These are phyloP conservation scores for Didymella glomerata DNA, from an alignment of 2,329 filamentous ascomycete genomes.

Conservation along the genomic window DNA sequence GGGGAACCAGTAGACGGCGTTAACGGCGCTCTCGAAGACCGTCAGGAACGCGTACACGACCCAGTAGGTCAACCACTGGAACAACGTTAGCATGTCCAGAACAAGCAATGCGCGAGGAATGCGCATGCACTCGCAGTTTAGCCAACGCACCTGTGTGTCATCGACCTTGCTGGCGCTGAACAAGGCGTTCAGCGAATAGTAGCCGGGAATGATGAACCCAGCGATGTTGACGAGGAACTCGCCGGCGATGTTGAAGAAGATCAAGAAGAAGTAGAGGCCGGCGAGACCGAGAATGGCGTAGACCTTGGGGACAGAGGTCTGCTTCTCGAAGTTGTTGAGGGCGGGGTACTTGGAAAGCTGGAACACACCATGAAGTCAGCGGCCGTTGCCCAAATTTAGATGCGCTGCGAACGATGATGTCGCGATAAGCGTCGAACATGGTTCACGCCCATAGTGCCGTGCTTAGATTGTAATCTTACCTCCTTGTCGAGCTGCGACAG, in stretches of 20 bases:
- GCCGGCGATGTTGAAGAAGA: constrained; percentile 90
- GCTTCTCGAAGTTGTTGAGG: constrained; percentile 86
- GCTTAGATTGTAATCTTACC: constrained; percentile 62
- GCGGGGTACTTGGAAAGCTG: constrained; percentile 86
- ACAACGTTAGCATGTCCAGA: constrained; percentile 47
- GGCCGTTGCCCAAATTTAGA: constrained; percentile 5
- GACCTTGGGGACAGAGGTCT: constrained; percentile 82
- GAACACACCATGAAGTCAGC: constrained; percentile 38
- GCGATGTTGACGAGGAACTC: constrained; percentile 88
- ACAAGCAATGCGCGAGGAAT: constrained; percentile 18
- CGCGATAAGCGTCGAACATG: background rate
- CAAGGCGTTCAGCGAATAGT: constrained; percentile 82
- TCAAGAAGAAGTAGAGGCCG: constrained; percentile 86
- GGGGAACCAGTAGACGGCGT: constrained; percentile 91
- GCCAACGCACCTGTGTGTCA: constrained; percentile 75
- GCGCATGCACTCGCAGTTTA: constrained; percentile 16
- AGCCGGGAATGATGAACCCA: constrained; percentile 82
- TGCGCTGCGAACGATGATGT: constrained; percentile 4
- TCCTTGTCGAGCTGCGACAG: constrained; percentile 83
- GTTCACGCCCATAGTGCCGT: background rate
- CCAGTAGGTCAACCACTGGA: constrained; percentile 82
- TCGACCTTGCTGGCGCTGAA: constrained; percentile 76
- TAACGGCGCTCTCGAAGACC: constrained; percentile 82
- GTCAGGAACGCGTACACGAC: constrained; percentile 85
- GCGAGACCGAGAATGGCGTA: constrained; percentile 80